These are phyloP conservation scores for Phytophthora hybrid DNA, from an alignment of 352 stramenopile genomes.

Conservation along the genomic window DNA sequence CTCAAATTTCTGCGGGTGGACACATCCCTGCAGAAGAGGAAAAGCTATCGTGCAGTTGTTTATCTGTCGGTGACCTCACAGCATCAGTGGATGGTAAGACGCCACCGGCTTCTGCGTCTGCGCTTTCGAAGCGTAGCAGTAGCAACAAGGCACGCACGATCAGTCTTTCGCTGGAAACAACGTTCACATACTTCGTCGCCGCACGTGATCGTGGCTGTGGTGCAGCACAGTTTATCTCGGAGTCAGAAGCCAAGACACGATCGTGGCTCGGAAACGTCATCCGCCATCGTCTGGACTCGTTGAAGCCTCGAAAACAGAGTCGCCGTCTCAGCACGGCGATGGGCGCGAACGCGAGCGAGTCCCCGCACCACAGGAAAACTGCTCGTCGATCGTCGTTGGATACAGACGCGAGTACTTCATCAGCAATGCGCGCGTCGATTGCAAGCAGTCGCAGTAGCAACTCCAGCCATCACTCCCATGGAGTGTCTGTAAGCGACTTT, in stretches of 20 bases:
- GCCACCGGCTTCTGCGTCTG: conserved; percentile 38
- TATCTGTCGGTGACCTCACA: conserved; percentile 69
- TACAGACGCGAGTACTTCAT: conserved; percentile 42
- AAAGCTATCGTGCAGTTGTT: conserved; percentile 69
- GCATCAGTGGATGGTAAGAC: conserved; percentile 32
- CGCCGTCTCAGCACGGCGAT: conserved; percentile 55
- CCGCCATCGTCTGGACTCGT: conserved; percentile 67
- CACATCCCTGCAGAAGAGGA: conserved; percentile 65
- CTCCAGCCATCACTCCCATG: conserved; percentile 35
- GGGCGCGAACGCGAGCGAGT: conserved; percentile 41
- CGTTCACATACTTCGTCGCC: conserved; percentile 75
- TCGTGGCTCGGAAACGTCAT: conserved; percentile 76
- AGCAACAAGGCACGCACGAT: conserved; percentile 85
- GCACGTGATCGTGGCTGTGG: conserved; percentile 62
- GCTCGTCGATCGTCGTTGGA: conserved; percentile 53
- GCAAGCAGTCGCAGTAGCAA: conserved; percentile 52
- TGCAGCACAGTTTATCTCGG: conserved; percentile 66
- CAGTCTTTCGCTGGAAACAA: conserved; percentile 71
- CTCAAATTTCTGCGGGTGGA: conserved; percentile 47
- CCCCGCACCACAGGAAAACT: conserved; percentile 52
- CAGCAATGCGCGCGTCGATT: conserved; percentile 66
- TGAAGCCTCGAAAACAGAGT: conserved; percentile 68
- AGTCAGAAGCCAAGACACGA: conserved; percentile 63
- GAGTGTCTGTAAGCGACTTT: conserved; percentile 86
- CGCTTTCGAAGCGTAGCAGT: conserved; percentile 52